Evolutionary conservation across 257 asterid species (phyloP).

Genomic region (Forsythia suspensa): DNA sequence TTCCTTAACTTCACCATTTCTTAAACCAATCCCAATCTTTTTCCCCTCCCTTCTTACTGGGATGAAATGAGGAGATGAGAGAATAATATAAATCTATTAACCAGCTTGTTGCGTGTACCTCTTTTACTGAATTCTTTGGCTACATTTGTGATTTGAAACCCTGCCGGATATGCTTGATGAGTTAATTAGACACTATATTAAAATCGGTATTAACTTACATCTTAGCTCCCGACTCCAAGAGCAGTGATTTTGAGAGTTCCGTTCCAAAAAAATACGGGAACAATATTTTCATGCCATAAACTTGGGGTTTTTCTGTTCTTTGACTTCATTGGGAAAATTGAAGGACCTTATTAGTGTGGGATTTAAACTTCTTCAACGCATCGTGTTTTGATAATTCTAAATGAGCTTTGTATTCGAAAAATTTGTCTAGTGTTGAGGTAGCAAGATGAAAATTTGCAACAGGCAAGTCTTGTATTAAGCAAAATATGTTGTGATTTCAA

Average conservation of each 20-base stretch:
- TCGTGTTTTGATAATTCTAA: neutral
- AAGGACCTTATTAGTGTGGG: neutral
- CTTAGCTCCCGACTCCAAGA: neutral
- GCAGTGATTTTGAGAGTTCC: neutral
- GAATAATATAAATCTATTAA: neutral
- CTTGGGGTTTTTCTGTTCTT: neutral
- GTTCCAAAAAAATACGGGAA: neutral
- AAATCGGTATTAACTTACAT: neutral
- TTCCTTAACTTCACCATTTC: no score
- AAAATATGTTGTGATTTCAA: no score
- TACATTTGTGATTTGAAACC: neutral
- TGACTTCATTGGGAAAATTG: neutral
- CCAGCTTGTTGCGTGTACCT: neutral
- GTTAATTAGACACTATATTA: neutral
- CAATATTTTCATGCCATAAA: neutral
- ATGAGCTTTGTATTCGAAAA: neutral
- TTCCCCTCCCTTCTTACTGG: no score
- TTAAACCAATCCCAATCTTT: no score
- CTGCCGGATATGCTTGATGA: neutral
- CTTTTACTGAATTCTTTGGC: neutral
- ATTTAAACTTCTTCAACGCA: neutral
- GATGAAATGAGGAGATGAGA: slow-evolving; percentile 47
- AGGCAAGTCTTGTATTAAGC: no score
- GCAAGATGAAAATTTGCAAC: no score
- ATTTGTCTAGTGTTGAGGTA: no score